phyloP scores from a whole-genome alignment of 176 grass and related monocot genomes.

The Triticum aestivum region DNA sequence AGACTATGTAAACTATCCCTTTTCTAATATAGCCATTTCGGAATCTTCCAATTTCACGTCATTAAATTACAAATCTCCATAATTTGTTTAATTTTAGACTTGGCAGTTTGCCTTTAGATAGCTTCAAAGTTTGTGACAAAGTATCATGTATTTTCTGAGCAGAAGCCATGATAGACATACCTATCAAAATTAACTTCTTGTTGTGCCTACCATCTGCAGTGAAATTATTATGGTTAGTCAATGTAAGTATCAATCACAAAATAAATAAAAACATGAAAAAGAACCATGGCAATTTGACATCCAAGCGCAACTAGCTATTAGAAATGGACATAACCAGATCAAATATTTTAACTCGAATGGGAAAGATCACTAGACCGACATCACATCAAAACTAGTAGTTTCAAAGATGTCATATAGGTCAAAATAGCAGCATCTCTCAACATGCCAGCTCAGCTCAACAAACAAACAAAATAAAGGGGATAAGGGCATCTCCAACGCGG shows the following conservation, averaged over 20 bases:
- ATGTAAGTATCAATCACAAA: neutral
- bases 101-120: neutral
- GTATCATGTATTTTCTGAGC: neutral
- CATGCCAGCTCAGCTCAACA: too few relatives aligned
- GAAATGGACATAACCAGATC: too few relatives aligned
- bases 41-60: neutral
- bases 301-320: too few relatives aligned
- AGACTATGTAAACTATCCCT: neutral
- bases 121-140: neutral
- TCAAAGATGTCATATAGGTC: too few relatives aligned
- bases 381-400: too few relatives aligned
- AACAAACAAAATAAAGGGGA: too few relatives aligned
- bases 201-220: constrained; percentile 1
- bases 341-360: too few relatives aligned
- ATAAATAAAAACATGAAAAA: neutral
- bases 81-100: neutral
- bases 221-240: neutral
- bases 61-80: neutral
- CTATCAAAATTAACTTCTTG: constrained; percentile 20
- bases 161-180: neutral
- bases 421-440: too few relatives aligned
- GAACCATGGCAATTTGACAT: neutral
- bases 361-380: too few relatives aligned
- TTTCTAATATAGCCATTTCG: neutral
- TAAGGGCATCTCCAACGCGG: too few relatives aligned